Base-by-base conservation (phyloP, 805 yeast genomes). In the Clavispora santaluciae region DNA sequence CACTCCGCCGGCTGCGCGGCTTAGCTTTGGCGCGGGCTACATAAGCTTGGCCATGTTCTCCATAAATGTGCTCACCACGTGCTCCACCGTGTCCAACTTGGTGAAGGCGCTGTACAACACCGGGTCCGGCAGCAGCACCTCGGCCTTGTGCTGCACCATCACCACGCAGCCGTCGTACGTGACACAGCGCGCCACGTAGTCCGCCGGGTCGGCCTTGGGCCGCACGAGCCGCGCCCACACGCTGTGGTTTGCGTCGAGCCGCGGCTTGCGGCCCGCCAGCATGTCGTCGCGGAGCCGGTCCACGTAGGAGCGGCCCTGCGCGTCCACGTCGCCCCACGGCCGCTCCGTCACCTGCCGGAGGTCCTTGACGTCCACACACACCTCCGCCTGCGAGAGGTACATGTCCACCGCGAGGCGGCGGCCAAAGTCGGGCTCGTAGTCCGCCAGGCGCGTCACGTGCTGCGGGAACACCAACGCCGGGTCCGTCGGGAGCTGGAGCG, bases 81-180 rank as follows among this genome's bases (percentile, higher is more conserved):
- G 72, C 54, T 83, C 86, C 30, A 83, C 60, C 34, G 81, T 75
- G 41, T 74, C 83, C 45, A 84, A 63, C 52, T 83, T 83, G 5
- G 84, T 74, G 46, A 78, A 72, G 1, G 81, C 73, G 37, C 83
- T 76, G 28, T 83, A 66, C 39, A 84, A 57, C 7, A 77, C 70
- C 2, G 90, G 90, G 51, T 84, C 91, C 18, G 84, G 80, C 3
- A 83, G 74, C 21, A 78, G 71, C 3, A 81, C 79, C 43, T 78
- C 79, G 17, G 80, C 62, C 42, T 77, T 79, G 44, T 76, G 81
- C 45, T 66, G 62, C 20, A 82, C 79, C 53, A 78, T 77, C 20
- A 82, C 89, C 33, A 82, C 87, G 48, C 64, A 68, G 31, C 68
- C 64, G 43, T 75, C 64, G 56, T 74, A 83, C 0, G 89, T 82